These are phyloP conservation scores for Paraphoma chrysanthemicola DNA, from an alignment of 2,329 filamentous ascomycete genomes.

Conservation along the genomic window DNA sequence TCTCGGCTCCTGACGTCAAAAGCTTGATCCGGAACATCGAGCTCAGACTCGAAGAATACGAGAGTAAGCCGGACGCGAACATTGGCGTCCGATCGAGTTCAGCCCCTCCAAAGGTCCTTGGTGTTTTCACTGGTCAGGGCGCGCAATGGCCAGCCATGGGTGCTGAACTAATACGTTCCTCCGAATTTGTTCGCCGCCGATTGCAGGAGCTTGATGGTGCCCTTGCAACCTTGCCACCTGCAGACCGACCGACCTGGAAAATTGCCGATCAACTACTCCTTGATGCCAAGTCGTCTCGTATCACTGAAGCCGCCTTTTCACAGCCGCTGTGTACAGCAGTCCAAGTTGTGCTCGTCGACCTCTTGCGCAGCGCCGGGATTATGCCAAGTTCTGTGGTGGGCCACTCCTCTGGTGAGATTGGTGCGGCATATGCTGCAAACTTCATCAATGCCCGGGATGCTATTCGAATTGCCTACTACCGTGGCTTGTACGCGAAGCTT, in stretches of 20 bases:
- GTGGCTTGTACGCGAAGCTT: constrained; percentile 15
- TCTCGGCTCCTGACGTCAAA: constrained; percentile 8
- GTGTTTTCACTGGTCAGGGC: constrained; percentile 56
- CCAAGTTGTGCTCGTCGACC: constrained; percentile 31
- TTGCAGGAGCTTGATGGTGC: constrained; percentile 1
- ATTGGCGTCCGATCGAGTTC: constrained; percentile 12
- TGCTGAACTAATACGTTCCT: constrained; percentile 40
- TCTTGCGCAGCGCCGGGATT: constrained; percentile 21
- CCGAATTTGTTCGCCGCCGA: constrained; percentile 6
- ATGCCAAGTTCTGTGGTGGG: constrained; percentile 22
- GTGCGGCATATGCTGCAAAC: constrained; percentile 29
- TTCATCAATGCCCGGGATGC: constrained; percentile 20
- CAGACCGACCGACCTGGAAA: constrained; percentile 30
- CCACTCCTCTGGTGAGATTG: constrained; percentile 39
- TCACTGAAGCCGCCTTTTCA: constrained; percentile 16
- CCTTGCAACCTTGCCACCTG: constrained; percentile 33
- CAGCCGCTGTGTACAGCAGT: constrained; percentile 31
- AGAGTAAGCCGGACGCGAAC: background rate
- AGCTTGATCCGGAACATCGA: too few species aligned
- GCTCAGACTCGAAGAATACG: background rate
- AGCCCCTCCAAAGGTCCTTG: constrained; percentile 39
- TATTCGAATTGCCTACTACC: constrained; percentile 30
- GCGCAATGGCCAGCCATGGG: constrained; percentile 54
- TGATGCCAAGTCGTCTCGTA: constrained; percentile 36
- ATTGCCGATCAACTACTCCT: constrained; percentile 21